Evolutionary conservation across 1,284 basidiomycete species (phyloP).

Genomic region (Cutaneotrichosporon cyanovorans): DNA sequence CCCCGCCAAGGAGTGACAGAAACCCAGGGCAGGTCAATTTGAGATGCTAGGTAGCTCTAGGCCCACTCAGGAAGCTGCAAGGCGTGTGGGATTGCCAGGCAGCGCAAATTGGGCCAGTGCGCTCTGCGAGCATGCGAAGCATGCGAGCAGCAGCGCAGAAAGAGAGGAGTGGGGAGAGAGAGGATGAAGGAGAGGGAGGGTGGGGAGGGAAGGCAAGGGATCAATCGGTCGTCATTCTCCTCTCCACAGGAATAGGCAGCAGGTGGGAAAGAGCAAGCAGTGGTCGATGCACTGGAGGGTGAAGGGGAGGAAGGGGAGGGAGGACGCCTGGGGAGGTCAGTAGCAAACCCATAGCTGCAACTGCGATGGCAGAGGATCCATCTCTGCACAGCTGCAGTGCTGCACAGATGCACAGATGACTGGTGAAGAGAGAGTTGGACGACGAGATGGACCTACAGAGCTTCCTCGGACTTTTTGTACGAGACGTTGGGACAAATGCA

Average conservation of each 20-base stretch:
- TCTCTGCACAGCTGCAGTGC: too few species aligned
- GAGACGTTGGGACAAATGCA: too few species aligned
- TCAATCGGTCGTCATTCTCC: too few species aligned
- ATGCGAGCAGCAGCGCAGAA: background rate
- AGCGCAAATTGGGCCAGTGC: constrained; percentile 40
- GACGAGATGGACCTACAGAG: too few species aligned
- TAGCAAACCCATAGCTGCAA: too few species aligned
- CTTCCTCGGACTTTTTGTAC: too few species aligned
- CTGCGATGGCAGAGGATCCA: too few species aligned
- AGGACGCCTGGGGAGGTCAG: too few species aligned
- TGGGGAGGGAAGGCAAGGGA: background rate
- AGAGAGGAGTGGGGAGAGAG: background rate
- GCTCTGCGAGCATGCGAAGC: background rate
- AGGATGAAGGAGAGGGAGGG: background rate
- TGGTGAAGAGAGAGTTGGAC: too few species aligned
- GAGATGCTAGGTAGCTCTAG: constrained; percentile 24
- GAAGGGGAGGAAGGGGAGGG: too few species aligned
- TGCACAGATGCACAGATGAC: too few species aligned
- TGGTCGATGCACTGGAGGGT: too few species aligned
- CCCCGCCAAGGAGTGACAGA: constrained; percentile 18
- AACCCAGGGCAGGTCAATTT: constrained; percentile 21
- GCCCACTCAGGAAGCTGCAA: constrained; percentile 42
- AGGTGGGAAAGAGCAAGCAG: background rate
- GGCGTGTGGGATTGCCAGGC: constrained; percentile 26
- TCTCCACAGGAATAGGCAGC: background rate